A percentile compares a stretch with the other conserved stretches of the same genome.
These are phyloP conservation scores for Suillus clintonianus DNA, from an alignment of 768 basidiomycete species.

Conservation along the genomic window DNA sequence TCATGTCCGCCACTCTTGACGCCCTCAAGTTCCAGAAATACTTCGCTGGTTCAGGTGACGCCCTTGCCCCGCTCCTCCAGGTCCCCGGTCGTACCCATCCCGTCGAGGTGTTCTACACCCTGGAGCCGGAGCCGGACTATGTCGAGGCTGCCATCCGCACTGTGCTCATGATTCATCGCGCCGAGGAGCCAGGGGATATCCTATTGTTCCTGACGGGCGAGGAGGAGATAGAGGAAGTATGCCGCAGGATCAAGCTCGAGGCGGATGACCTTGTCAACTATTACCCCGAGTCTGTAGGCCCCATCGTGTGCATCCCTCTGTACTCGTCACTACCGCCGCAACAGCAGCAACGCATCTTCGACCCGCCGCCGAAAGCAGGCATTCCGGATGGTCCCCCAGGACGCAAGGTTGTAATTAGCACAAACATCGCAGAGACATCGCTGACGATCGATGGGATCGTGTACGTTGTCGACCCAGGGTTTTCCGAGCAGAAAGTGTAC, in stretches of 20 bases:
- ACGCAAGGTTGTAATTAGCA: conserved; percentile 91
- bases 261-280: conserved; percentile 80
- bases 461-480: conserved; percentile 97
- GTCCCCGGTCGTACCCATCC: conserved; percentile 93
- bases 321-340: conserved; percentile 93
- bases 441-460: conserved; percentile 98
- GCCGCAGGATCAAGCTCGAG: conserved; percentile 89
- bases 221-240: conserved; percentile 97
- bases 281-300: conserved; percentile 77
- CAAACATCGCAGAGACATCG: conserved; percentile 97
- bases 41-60: conserved; percentile 54
- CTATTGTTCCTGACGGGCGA: conserved; percentile 96
- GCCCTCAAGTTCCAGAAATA: conserved; percentile 97
- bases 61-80: conserved; percentile 79
- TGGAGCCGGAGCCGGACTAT: conserved; percentile 93
- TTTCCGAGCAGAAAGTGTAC: conserved; percentile 98
- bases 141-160: conserved; percentile 97
- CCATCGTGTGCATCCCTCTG: conserved; percentile 85
- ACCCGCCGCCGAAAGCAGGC: conserved; percentile 71
- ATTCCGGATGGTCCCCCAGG: conserved; percentile 74
- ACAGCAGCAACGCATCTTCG: conserved; percentile 96
- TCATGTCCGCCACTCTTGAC: conserved; percentile 99
- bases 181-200: conserved; percentile 91
- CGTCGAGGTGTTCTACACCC: conserved; percentile 93
- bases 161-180: conserved; percentile 95